phyloP scores from a whole-genome alignment of 2,329 filamentous ascomycete species.

The Daldinia sp. region DNA sequence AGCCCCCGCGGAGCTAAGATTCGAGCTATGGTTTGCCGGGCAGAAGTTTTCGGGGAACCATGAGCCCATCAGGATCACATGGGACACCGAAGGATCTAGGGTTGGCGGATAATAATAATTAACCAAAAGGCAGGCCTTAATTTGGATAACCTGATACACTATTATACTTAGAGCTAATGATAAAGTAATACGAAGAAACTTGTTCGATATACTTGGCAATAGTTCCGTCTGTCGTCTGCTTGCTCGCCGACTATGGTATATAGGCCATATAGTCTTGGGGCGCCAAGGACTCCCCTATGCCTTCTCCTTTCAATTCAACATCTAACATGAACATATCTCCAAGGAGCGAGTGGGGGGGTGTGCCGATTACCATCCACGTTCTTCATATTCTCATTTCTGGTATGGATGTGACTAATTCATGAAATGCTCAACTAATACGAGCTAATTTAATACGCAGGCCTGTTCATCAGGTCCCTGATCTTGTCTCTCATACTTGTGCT shows the following conservation, averaged over 20 bases:
- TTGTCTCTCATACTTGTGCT: conserved; percentile 47
- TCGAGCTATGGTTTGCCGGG: conserved; percentile 59
- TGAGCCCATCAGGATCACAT: conserved; percentile 54
- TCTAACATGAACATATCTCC: too few relatives aligned
- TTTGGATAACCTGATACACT: background rate
- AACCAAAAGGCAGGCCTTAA: background rate
- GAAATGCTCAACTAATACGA: conserved; percentile 8
- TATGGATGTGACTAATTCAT: conserved; percentile 1
- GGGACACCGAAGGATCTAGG: conserved; percentile 51
- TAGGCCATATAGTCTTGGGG: background rate
- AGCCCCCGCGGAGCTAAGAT: conserved; percentile 65
- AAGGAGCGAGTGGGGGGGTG: background rate
- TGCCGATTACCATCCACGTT: background rate
- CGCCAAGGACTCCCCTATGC: too few relatives aligned
- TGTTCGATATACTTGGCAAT: background rate
- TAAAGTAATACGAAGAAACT: background rate
- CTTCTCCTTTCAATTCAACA: too few relatives aligned
- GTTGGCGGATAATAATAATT: conserved; percentile 16
- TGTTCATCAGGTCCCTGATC: conserved; percentile 49
- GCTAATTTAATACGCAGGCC: conserved; percentile 47
- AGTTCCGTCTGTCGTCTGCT: background rate
- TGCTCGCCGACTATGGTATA: background rate
- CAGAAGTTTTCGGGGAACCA: conserved; percentile 56
- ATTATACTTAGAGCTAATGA: background rate
- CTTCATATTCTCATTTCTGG: background rate